Conservation (phyloP, 2,329 filamentous ascomycete species). For the Gaeumannomyces sp. region DNA sequence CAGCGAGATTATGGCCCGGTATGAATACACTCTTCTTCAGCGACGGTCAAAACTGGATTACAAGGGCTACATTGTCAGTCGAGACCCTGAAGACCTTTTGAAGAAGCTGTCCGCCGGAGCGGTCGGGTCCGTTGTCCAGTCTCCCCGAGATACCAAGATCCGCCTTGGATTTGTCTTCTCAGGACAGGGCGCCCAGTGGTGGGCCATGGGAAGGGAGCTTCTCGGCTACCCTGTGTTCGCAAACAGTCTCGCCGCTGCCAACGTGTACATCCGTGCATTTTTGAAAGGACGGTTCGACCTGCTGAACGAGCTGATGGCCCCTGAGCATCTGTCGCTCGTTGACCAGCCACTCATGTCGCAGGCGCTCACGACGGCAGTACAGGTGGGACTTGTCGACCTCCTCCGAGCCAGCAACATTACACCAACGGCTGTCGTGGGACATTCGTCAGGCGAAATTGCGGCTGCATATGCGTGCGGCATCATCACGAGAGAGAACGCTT, state of each 20-base stretch:
- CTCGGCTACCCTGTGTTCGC: slow-evolving; percentile 23
- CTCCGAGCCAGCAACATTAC: slow-evolving; percentile 21
- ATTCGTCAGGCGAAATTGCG: slow-evolving; percentile 32
- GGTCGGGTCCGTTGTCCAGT: not conserved
- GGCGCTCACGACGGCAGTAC: slow-evolving; percentile 26
- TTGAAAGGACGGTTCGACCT: slow-evolving; percentile 22
- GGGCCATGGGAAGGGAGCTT: slow-evolving; percentile 31
- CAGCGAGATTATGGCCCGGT: not conserved
- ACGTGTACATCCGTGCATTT: slow-evolving; percentile 20
- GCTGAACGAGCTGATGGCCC: slow-evolving; percentile 13
- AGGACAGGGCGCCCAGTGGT: slow-evolving; percentile 32
- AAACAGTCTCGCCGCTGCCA: slow-evolving; percentile 22
- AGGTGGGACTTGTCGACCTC: slow-evolving; percentile 29
- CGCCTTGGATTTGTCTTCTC: slow-evolving; percentile 26
- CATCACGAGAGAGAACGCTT: slow-evolving; percentile 22
- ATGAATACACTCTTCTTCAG: slow-evolving; percentile 1
- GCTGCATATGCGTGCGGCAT: slow-evolving; percentile 28
- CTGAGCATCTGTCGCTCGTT: slow-evolving; percentile 16
- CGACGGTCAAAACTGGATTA: slow-evolving; percentile 6
- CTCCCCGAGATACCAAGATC: slow-evolving; percentile 6
- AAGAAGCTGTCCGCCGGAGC: not conserved
- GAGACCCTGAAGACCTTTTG: not conserved
- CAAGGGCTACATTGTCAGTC: slow-evolving; percentile 1
- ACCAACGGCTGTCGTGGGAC: slow-evolving; percentile 25
- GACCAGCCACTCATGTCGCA: slow-evolving; percentile 23